These are phyloP conservation scores for Colletotrichum incanum DNA, from an alignment of 2,329 filamentous ascomycete genomes.

Conservation along the genomic window DNA sequence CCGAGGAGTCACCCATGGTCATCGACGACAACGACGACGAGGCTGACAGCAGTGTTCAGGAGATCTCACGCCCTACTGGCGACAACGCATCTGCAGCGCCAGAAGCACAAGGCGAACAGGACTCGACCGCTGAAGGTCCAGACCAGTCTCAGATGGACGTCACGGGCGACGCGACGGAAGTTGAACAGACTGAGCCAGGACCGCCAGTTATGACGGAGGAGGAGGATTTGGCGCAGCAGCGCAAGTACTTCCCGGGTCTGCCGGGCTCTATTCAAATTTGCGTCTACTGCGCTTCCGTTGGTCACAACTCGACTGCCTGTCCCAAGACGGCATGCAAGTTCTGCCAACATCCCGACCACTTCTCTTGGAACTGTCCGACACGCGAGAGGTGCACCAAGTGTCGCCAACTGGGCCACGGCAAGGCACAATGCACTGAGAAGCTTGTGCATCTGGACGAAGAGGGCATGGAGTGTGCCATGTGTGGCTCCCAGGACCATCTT, in stretches of 20 bases:
- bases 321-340: conserved; percentile 63
- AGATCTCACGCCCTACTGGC: conserved; percentile 9
- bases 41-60: conserved; percentile 26
- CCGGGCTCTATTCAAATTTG: conserved; percentile 62
- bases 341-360: conserved; percentile 64
- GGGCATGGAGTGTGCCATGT: conserved; percentile 73
- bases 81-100: background rate
- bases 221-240: conserved; percentile 58
- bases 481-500: conserved; percentile 68
- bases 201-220: conserved; percentile 43
- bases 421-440: conserved; percentile 69
- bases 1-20: conserved; percentile 31
- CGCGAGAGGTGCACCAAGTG: conserved; percentile 72
- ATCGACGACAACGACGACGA: conserved; percentile 38
- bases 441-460: conserved; percentile 68
- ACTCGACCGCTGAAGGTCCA: background rate
- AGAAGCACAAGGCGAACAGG: conserved; percentile 1
- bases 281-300: conserved; percentile 65
- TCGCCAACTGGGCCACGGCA: conserved; percentile 72
- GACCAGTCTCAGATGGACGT: conserved; percentile 38
- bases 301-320: conserved; percentile 64
- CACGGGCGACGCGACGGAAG: conserved; percentile 24
- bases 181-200: conserved; percentile 21
- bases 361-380: conserved; percentile 65
- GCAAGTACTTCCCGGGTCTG: conserved; percentile 68